These are phyloP conservation scores for Eutrema heterophyllum DNA, from an alignment of 345 rosid species.

Conservation along the genomic window DNA sequence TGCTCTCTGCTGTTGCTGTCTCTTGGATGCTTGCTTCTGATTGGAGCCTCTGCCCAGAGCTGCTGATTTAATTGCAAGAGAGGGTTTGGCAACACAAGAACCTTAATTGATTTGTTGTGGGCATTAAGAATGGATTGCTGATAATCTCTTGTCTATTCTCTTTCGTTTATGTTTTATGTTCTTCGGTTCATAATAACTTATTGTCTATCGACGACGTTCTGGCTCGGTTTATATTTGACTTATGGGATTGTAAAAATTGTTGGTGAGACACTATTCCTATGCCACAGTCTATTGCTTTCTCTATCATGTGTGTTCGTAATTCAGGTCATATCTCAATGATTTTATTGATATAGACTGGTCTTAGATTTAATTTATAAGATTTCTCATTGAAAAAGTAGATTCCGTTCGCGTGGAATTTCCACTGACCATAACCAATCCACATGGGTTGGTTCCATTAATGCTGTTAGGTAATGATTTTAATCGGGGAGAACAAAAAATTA, in stretches of 20 bases:
- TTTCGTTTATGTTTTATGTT: slow-evolving; percentile 11
- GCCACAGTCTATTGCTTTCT: background rate
- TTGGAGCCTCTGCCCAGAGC: background rate
- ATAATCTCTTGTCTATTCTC: background rate
- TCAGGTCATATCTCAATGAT: too few species aligned
- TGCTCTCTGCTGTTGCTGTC: slow-evolving; percentile 37
- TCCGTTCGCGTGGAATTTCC: background rate
- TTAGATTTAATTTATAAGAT: background rate
- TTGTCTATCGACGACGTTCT: background rate
- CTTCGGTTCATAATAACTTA: slow-evolving; percentile 1
- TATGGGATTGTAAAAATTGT: slow-evolving; percentile 26
- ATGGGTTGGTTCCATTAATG: background rate
- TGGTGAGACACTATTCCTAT: slow-evolving; percentile 2
- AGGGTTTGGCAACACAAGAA: background rate
- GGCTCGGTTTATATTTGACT: slow-evolving; percentile 15
- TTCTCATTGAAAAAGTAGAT: background rate
- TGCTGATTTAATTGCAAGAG: background rate
- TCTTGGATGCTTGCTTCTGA: slow-evolving; percentile 44
- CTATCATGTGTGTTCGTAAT: background rate
- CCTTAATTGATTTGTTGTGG: background rate
- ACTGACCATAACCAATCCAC: background rate
- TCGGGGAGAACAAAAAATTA: background rate
- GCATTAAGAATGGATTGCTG: background rate
- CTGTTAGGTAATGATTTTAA: background rate
- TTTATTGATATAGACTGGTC: too few species aligned